Base-by-base conservation (phyloP, 805 yeast genomes). In the Monosporozyma unispora region DNA sequence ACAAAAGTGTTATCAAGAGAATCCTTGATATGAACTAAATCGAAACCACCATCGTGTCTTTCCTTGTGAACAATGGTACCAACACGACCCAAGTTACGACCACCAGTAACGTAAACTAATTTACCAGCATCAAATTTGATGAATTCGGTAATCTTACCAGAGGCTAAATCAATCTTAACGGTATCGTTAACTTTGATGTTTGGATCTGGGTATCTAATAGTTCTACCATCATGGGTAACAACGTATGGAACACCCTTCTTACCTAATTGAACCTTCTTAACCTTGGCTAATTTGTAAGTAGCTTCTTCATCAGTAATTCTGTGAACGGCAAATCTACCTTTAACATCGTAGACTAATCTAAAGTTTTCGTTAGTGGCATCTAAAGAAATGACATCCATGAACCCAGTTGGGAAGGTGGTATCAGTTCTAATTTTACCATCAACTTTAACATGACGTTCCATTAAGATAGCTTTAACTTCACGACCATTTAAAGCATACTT, bases 391-490 rank as follows among this genome's bases (percentile, higher is more conserved):
- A 93, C 98, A 74, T 91, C 99, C 98, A 90, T 90, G 87, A 93
- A 91, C 70, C 99, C 99, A 71, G 98, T 86, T 75, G 99, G 99
- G 96, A 72, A 91, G 62, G 98, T 93, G 61, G 96, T 73, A 75
- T 93, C 98, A 66, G 99, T 91, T 88, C 98, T 90, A 67, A 91
- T 97, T 82, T 91, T 91, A 74, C 95, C 96, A 74, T 91, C 99
- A 66, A 93, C 98, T 80, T 90, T 85, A 70, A 90, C 96, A 66
- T 88, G 95, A 76, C 96, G 87, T 81, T 90, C 95, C 96, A 87
- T 87, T 74, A 91, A 79, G 76, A 90, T 91, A 66, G 96, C 96
- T 79, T 87, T 91, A 70, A 89, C 96, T 80, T 90, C 97, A 78
- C 96, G 89, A 72, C 97, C 97, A 84, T 91, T 90, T 72, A 91